A percentile compares a stretch with the other conserved stretches of the same genome.
Evolutionary conservation across 805 yeast species (phyloP).

Genomic region (Torulaspora delbrueckii): DNA sequence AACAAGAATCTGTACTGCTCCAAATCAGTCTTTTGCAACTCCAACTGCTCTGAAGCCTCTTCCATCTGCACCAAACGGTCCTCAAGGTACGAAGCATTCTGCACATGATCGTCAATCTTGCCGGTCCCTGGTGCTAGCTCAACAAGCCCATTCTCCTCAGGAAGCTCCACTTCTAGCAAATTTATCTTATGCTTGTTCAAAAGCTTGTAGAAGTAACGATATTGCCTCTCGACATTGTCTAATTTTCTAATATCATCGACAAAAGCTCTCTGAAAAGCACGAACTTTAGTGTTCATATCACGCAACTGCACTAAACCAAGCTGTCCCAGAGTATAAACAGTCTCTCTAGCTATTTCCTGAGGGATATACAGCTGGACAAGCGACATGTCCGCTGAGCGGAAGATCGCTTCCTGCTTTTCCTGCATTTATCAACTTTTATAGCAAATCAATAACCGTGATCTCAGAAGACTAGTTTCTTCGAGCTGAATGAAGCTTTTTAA

Average conservation of each 20-base stretch:
- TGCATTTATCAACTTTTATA: slow-evolving; percentile 1
- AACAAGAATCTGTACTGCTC: slow-evolving; percentile 57
- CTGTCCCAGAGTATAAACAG: slow-evolving; percentile 81
- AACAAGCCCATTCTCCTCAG: slow-evolving; percentile 33
- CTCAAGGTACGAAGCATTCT: slow-evolving; percentile 63
- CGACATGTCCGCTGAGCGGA: slow-evolving; percentile 94
- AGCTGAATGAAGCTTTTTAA: neutral
- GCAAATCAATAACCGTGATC: neutral
- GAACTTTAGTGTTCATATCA: slow-evolving; percentile 76
- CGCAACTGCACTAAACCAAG: slow-evolving; percentile 82
- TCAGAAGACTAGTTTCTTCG: neutral
- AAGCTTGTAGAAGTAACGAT: slow-evolving; percentile 48
- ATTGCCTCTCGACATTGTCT: slow-evolving; percentile 87
- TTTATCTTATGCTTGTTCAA: slow-evolving; percentile 47
- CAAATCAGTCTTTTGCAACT: slow-evolving; percentile 50
- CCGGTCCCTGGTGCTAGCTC: slow-evolving; percentile 42
- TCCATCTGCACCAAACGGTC: slow-evolving; percentile 66
- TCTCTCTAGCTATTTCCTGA: slow-evolving; percentile 81
- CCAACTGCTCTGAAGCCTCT: slow-evolving; percentile 61
- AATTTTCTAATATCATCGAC: slow-evolving; percentile 80
- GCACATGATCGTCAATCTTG: slow-evolving; percentile 66
- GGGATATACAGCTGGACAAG: slow-evolving; percentile 88
- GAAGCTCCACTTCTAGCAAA: slow-evolving; percentile 34
- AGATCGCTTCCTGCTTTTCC: slow-evolving; percentile 34
- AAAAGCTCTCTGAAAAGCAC: slow-evolving; percentile 83